Evolutionary conservation across 2,329 filamentous ascomycete genomes (phyloP).

Genomic region (Trichoderma oligosporum): DNA sequence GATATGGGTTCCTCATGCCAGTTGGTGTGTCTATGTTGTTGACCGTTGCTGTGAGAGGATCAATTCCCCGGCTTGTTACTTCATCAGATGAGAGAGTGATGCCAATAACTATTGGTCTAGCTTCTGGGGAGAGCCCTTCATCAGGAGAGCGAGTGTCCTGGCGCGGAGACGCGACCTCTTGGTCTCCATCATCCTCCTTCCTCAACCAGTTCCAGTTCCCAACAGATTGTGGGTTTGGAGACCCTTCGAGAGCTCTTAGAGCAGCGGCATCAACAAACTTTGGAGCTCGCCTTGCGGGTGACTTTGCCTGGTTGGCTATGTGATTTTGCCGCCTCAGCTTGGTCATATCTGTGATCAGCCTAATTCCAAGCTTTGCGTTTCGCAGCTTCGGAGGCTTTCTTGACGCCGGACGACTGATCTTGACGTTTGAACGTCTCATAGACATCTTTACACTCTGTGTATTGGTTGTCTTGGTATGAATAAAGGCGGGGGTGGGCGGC

Average conservation of each 20-base stretch:
- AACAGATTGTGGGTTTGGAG: conserved; percentile 50
- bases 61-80: conserved; percentile 34
- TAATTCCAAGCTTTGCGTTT: conserved; percentile 61
- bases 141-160: conserved; percentile 28
- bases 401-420: conserved; percentile 51
- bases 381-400: conserved; percentile 58
- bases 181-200: conserved; percentile 35
- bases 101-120: conserved; percentile 70
- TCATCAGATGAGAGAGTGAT: conserved; percentile 57
- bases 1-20: conserved; percentile 8
- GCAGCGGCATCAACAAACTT: conserved; percentile 59
- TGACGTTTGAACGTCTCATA: conserved; percentile 37
- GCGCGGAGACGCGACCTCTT: conserved; percentile 30
- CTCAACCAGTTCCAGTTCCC: conserved; percentile 57
- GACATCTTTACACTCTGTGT: conserved; percentile 27
- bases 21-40: conserved; percentile 32
- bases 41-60: conserved; percentile 47
- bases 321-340: conserved; percentile 45
- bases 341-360: conserved; percentile 66
- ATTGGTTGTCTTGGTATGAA: conserved; percentile 22
- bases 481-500: conserved; percentile 20
- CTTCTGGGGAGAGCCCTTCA: conserved; percentile 60
- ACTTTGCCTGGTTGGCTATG: conserved; percentile 31
- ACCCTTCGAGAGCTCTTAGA: conserved; percentile 56
- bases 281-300: conserved; percentile 31